Base-by-base conservation (phyloP, 2,329 filamentous ascomycete species). In the Ceratocystis destructans region DNA sequence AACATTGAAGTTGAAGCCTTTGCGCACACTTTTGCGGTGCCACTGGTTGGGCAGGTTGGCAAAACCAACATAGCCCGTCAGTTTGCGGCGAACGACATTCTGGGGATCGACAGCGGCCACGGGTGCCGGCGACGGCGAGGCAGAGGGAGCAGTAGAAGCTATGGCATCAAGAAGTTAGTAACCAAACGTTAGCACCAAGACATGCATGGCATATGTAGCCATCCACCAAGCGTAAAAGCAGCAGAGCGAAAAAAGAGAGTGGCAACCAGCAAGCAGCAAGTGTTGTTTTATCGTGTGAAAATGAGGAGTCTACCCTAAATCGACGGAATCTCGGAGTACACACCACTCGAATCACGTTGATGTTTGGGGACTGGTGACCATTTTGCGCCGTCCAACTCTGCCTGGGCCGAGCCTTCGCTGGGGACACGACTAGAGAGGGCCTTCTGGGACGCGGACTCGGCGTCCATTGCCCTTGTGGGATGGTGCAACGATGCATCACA, bases 1-100 rank as follows among this genome's bases (percentile, higher is more conserved):
- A 72, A 99, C 94, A 76, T 99, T 99, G 84, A 99, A 99, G 85
- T 97, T 99, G 85, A 99, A 99, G 69, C 94, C 94, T 80, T 99
- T 99, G 76, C 94, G 90, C 74, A 99, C 94, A 85, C 92, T 96
- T 88, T 99, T 99, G 78, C 94, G 93, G 83, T 99, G 94, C 94
- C 94, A 99, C 80, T 99, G 94, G 81, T 99, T 99, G 70, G 94
- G 94, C 75, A 99, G 80, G 77, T 99, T 99, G 77, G 94, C 94
- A 75, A 99, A 99, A 71, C 94, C 94, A 74, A 99, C 94, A 74
- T 97, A 99, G 75, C 94, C 94, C 63, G 94, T 97, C 75, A 99
- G 82, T 83, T 99, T 99, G 78, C 94, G 86, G 78, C 94, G 90
- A 73, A 99, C 93, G 76, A 99, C 96, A 82, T 99, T 97, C 78